Conservation (phyloP, 306 rosid species). For the Abrus pulchellus region DNA sequence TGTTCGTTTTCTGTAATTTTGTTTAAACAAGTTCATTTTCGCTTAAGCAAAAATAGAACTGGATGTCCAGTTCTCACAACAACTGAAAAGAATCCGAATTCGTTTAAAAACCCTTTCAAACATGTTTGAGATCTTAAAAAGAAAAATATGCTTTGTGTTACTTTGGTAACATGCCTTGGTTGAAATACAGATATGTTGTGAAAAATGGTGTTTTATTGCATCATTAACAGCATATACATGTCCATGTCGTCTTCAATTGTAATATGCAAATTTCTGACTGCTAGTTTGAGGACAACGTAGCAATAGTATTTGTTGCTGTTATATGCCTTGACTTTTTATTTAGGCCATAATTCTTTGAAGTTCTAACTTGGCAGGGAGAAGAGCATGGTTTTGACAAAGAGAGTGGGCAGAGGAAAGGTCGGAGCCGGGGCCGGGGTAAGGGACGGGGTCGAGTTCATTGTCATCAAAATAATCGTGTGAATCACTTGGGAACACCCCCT, state of each 20-base stretch:
- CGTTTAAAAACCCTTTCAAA: constrained; percentile 4
- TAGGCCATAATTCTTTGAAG: constrained; percentile 18
- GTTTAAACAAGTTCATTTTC: too few relatives aligned
- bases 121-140: constrained; percentile 1
- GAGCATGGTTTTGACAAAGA: constrained; percentile 84
- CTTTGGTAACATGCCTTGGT: constrained; percentile 5
- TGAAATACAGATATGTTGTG: constrained; percentile 19
- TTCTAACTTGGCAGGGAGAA: constrained; percentile 70
- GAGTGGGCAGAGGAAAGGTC: constrained; percentile 81
- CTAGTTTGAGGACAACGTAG: background rate
- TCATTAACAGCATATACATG: constrained; percentile 20
- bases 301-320: constrained; percentile 17
- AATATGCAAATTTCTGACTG: background rate
- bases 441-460: constrained; percentile 85
- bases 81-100: too few relatives aligned
- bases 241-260: background rate
- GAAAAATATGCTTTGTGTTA: background rate
- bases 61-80: too few relatives aligned
- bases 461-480: constrained; percentile 70
- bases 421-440: constrained; percentile 73
- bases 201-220: constrained; percentile 22
- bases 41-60: too few relatives aligned
- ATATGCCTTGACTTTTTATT: constrained; percentile 12
- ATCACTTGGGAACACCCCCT: constrained; percentile 69
- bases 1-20: too few relatives aligned